Conservation (phyloP, 1,284 basidiomycete genomes). For the Rhodotorula sp. region DNA sequence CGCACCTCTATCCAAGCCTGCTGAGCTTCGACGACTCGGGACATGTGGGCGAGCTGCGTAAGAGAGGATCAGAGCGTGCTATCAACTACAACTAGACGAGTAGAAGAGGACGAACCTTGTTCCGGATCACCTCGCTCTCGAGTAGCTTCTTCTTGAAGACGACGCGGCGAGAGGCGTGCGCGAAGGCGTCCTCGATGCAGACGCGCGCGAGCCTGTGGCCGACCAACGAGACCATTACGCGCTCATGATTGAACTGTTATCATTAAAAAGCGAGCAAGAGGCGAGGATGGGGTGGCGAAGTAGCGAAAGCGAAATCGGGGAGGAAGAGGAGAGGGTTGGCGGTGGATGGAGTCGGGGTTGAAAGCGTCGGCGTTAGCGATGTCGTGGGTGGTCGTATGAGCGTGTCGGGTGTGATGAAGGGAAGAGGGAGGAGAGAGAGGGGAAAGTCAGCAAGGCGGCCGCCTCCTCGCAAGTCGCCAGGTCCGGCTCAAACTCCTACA, state of each 20-base stretch:
- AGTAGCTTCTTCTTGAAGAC: slow-evolving; percentile 41
- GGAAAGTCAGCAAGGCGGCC: not conserved
- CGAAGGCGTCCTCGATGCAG: slow-evolving; percentile 39
- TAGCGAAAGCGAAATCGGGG: not conserved
- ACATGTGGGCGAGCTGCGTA: slow-evolving; percentile 42
- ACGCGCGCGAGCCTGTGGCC: slow-evolving; percentile 33
- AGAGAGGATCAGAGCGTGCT: not conserved
- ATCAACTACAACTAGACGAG: not conserved
- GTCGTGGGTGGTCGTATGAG: too few species aligned
- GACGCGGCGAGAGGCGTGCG: slow-evolving; percentile 37
- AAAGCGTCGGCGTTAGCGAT: too few species aligned
- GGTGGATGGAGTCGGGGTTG: too few species aligned
- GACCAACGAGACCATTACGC: slow-evolving; percentile 24
- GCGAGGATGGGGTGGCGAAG: not conserved
- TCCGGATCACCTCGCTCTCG: slow-evolving; percentile 43
- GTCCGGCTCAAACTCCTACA: too few species aligned
- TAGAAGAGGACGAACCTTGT: slow-evolving; percentile 27
- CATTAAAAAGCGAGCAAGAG: not conserved
- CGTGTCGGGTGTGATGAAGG: too few species aligned
- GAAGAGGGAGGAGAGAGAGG: not conserved
- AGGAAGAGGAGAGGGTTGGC: too few species aligned
- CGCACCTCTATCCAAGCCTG: slow-evolving; percentile 38
- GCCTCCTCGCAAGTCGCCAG: not conserved
- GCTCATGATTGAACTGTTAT: slow-evolving; percentile 21
- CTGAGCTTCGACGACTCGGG: slow-evolving; percentile 37